Percentiles rank a stretch among this genome's conserved stretches.
Evolutionary conservation across 2,329 filamentous ascomycete genomes (phyloP).

Genomic region (Pyrenochaeta sp.): DNA sequence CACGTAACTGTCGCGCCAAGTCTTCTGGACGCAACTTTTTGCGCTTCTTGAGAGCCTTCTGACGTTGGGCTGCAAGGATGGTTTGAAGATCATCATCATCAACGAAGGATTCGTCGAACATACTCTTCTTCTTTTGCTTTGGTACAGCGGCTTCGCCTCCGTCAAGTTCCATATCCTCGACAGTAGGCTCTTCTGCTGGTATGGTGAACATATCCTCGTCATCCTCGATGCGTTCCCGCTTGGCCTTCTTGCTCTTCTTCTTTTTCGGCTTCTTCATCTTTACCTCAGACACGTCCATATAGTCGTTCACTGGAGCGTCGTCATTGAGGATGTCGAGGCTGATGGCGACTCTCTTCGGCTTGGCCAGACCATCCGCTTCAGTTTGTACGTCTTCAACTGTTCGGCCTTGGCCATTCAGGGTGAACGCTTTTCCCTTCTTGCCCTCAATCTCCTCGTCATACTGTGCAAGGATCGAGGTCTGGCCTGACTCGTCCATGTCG

Average conservation of each 20-base stretch:
- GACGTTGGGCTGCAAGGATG: conserved; percentile 82
- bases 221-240: conserved; percentile 56
- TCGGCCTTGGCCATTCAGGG: conserved; percentile 79
- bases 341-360: conserved; percentile 73
- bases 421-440: conserved; percentile 89
- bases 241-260: conserved; percentile 44
- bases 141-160: conserved; percentile 37
- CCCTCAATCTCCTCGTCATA: conserved; percentile 96
- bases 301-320: conserved; percentile 80
- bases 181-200: conserved; percentile 39
- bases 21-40: conserved; percentile 89
- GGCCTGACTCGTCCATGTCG: conserved; percentile 70
- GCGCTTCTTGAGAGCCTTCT: conserved; percentile 86
- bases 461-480: conserved; percentile 78
- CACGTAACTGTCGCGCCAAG: conserved; percentile 78
- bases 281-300: conserved; percentile 83
- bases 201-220: conserved; percentile 65
- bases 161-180: conserved; percentile 77
- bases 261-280: conserved; percentile 76
- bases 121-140: conserved; percentile 68
- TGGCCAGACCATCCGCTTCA: conserved; percentile 61
- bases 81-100: conserved; percentile 95
- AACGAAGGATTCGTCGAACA: conserved; percentile 74
- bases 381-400: conserved; percentile 69
- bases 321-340: conserved; percentile 76